Percentiles rank a stretch among this genome's conserved stretches.
These are phyloP conservation scores for Fistulina hepatica DNA, from an alignment of 1,284 basidiomycete species.

Conservation along the genomic window DNA sequence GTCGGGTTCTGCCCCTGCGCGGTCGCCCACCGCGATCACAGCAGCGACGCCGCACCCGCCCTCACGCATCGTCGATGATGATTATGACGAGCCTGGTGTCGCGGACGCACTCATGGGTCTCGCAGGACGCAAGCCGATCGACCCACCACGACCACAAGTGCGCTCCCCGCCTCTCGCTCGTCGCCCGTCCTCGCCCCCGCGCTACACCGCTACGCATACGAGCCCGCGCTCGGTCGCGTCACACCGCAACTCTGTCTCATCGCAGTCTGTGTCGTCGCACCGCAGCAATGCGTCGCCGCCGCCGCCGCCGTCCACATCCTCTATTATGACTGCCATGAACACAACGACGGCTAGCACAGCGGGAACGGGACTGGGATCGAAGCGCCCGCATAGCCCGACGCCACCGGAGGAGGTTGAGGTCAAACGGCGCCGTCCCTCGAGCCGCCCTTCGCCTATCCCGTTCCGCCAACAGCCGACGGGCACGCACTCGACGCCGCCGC, in stretches of 20 bases:
- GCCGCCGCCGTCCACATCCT: conserved; percentile 23
- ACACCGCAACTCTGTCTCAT: conserved; percentile 44
- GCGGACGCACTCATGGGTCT: conserved; percentile 62
- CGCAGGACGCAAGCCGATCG: too few relatives aligned
- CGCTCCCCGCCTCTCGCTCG: conserved; percentile 10
- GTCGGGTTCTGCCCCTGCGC: conserved; percentile 44
- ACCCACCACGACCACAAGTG: too few relatives aligned
- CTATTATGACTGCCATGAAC: conserved; percentile 55
- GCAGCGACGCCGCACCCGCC: conserved; percentile 46
- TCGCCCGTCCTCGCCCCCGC: conserved; percentile 27
- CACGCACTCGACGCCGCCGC: conserved; percentile 57
- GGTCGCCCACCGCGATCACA: conserved; percentile 36
- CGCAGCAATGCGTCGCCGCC: conserved; percentile 43
- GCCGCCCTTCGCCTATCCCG: conserved; percentile 61
- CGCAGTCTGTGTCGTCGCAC: too few relatives aligned
- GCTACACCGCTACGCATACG: conserved; percentile 38
- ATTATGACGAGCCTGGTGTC: conserved; percentile 67
- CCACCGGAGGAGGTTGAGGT: conserved; percentile 30
- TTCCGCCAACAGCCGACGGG: conserved; percentile 58
- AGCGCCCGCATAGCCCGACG: conserved; percentile 37
- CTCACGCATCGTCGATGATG: conserved; percentile 61
- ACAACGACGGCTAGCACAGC: conserved; percentile 45
- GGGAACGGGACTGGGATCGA: conserved; percentile 51
- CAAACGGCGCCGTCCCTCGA: conserved; percentile 42
- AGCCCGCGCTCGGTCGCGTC: conserved; percentile 36